Conservation (phyloP, 495 filamentous ascomycete species). For the Cryomyces antarcticus region DNA sequence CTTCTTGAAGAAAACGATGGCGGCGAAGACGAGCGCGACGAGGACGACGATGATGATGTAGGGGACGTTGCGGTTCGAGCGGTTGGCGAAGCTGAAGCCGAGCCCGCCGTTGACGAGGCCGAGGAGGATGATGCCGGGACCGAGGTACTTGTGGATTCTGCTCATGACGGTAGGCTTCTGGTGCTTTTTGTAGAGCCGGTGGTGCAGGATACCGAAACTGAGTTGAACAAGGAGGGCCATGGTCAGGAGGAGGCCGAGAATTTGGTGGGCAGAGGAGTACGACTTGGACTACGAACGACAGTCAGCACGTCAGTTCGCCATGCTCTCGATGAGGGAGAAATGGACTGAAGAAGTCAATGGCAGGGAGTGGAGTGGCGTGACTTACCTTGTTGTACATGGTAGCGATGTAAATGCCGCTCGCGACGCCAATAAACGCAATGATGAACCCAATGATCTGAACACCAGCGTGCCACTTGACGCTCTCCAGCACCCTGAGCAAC, state of each 20-base stretch:
- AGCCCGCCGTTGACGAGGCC: constrained; percentile 32
- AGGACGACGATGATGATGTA: constrained; percentile 7
- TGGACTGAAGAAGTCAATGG: constrained; percentile 6
- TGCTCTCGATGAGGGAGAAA: not conserved
- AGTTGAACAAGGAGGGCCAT: constrained; percentile 27
- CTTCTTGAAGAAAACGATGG: not conserved
- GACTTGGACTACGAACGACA: constrained; percentile 21
- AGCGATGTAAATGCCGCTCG: constrained; percentile 29
- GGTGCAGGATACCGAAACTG: constrained; percentile 25
- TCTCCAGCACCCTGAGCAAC: constrained; percentile 25
- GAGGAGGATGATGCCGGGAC: constrained; percentile 26
- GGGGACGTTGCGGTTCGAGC: constrained; percentile 1
- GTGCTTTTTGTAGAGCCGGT: constrained; percentile 25
- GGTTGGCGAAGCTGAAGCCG: constrained; percentile 14
- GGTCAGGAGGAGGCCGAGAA: constrained; percentile 33
- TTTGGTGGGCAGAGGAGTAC: constrained; percentile 34
- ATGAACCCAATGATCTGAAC: constrained; percentile 25
- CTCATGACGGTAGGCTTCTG: constrained; percentile 25
- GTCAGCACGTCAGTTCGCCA: not conserved
- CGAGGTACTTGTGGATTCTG: constrained; percentile 25
- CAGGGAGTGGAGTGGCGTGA: constrained; percentile 6
- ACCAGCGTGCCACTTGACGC: constrained; percentile 27
- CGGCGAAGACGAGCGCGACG: not conserved
- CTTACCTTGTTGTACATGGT: constrained; percentile 25
- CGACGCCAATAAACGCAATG: constrained; percentile 26